Percentiles rank a stretch among this genome's conserved stretches.
phyloP scores from a whole-genome alignment of 2,329 filamentous ascomycete genomes.

The Verticillium klebahnii region DNA sequence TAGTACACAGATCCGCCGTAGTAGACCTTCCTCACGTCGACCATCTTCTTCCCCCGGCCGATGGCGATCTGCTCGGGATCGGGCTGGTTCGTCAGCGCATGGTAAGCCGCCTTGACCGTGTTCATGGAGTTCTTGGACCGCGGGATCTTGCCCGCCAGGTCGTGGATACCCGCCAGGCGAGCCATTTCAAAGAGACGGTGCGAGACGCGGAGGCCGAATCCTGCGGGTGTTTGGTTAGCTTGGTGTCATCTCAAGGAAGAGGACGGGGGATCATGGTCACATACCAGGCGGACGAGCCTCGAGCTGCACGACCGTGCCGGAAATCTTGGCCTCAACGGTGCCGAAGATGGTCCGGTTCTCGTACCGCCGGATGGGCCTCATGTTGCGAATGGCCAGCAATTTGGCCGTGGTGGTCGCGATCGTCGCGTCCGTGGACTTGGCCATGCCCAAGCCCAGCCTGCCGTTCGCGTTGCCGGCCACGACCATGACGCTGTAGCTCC shows the following conservation, averaged over 20 bases:
- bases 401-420: slow-evolving; percentile 69
- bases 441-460: slow-evolving; percentile 81
- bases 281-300: slow-evolving; percentile 82
- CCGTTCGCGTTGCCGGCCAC: slow-evolving; percentile 87
- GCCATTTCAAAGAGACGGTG: slow-evolving; percentile 93
- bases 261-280: slow-evolving; percentile 20
- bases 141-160: slow-evolving; percentile 77
- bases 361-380: slow-evolving; percentile 88
- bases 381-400: slow-evolving; percentile 81
- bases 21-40: slow-evolving; percentile 95
- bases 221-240: slow-evolving; percentile 38
- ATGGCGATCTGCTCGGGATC: slow-evolving; percentile 87
- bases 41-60: slow-evolving; percentile 87
- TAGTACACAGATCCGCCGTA: slow-evolving; percentile 74
- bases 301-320: slow-evolving; percentile 80
- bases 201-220: slow-evolving; percentile 90
- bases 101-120: slow-evolving; percentile 84
- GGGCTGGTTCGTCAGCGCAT: slow-evolving; percentile 77
- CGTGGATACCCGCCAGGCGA: slow-evolving; percentile 77
- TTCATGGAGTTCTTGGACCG: slow-evolving; percentile 96
- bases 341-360: slow-evolving; percentile 91
- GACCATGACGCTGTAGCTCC: slow-evolving; percentile 67
- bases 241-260: not conserved
- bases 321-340: slow-evolving; percentile 76
- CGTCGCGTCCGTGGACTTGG: slow-evolving; percentile 72